Evolutionary conservation across 2,329 filamentous ascomycete species (phyloP).

Genomic region (Talaromyces funiculosus): DNA sequence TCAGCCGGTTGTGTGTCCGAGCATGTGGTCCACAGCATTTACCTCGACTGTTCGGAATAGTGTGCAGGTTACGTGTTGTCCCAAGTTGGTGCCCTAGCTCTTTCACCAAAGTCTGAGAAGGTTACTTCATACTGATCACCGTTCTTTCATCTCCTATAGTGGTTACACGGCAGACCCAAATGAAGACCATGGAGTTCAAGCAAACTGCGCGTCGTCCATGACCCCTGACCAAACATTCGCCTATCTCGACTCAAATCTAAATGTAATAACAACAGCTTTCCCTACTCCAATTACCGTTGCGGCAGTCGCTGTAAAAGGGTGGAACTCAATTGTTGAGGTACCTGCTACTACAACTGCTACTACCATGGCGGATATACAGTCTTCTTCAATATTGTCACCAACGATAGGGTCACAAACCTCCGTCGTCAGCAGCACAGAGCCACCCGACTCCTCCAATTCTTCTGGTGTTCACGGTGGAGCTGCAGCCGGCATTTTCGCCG

Average conservation of each 20-base stretch:
- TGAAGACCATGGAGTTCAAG: not conserved
- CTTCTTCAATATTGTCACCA: not conserved
- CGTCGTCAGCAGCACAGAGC: not conserved
- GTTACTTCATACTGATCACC: too few species aligned
- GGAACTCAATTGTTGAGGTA: not conserved
- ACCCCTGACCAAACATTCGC: not conserved
- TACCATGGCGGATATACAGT: not conserved
- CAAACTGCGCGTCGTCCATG: not conserved
- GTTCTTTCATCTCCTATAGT: not conserved
- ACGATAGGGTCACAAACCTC: not conserved
- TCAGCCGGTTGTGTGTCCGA: not conserved
- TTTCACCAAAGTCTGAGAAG: too few species aligned
- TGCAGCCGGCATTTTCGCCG: not conserved
- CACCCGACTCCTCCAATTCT: not conserved
- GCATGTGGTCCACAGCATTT: not conserved
- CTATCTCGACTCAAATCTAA: not conserved
- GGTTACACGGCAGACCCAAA: not conserved
- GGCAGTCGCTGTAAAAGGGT: not conserved
- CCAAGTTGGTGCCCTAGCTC: not conserved
- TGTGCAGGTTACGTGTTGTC: not conserved
- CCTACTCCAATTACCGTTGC: not conserved
- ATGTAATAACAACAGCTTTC: not conserved
- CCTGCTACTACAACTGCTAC: not conserved
- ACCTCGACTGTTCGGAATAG: not conserved
- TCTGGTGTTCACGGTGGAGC: not conserved